A percentile compares a stretch with the other conserved stretches of the same genome.
These are phyloP conservation scores for Penicillium sp. DNA, from an alignment of 2,329 filamentous ascomycete genomes.

Conservation along the genomic window DNA sequence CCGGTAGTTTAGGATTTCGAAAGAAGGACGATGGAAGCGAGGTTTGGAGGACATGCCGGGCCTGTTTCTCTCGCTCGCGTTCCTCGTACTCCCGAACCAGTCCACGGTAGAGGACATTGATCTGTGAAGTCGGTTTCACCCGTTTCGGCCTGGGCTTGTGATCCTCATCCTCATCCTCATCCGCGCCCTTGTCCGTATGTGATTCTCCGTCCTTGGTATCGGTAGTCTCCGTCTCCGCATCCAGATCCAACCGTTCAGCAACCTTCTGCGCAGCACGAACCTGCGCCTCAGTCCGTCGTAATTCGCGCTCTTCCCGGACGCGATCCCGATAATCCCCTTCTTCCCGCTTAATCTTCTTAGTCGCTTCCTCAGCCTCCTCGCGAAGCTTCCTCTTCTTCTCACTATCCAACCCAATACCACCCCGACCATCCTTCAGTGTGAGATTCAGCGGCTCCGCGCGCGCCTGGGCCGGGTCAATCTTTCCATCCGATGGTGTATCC, in stretches of 20 bases:
- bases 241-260: constrained; percentile 72
- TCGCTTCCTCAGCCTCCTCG: constrained; percentile 59
- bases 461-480: constrained; percentile 29
- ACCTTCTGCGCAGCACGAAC: constrained; percentile 79
- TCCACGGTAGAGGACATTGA: constrained; percentile 78
- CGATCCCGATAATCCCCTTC: constrained; percentile 73
- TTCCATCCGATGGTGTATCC: constrained; percentile 18
- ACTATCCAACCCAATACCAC: constrained; percentile 79
- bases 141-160: constrained; percentile 16
- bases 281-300: constrained; percentile 66
- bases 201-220: constrained; percentile 19
- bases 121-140: constrained; percentile 59
- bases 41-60: constrained; percentile 34
- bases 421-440: constrained; percentile 73
- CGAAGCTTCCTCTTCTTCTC: constrained; percentile 76
- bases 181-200: neutral
- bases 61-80: constrained; percentile 43
- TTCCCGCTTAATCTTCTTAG: constrained; percentile 64
- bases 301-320: constrained; percentile 68
- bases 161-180: neutral
- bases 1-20: constrained; percentile 53
- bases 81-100: constrained; percentile 70
- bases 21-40: constrained; percentile 38
- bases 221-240: constrained; percentile 35
- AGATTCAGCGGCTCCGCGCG: constrained; percentile 74